Evolutionary conservation across 768 basidiomycete genomes (phyloP), one percentile per base, ranked within the genome.

Genomic region (Strobilomyces dryophilus): DNA sequence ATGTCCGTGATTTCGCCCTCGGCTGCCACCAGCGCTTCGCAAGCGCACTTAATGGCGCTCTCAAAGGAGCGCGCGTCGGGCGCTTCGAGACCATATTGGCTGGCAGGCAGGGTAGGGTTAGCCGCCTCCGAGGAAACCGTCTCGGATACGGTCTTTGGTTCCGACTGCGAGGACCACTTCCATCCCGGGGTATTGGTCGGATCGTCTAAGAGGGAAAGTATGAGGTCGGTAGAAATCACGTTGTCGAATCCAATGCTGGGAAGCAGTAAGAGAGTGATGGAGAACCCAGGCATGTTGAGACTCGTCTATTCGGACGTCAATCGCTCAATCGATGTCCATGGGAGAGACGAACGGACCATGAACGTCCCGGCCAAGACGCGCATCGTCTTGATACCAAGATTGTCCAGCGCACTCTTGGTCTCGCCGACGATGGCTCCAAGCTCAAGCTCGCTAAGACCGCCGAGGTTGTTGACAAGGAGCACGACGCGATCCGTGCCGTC

Each of bases 201-300:
- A 36, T 83, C 83, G 59, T 92, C 91, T 31, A 93, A 77, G 32
- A 90, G 79, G 20, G 81, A 80, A 17, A 92, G 75, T 45, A 92
- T 63, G 2, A 76, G 51, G 39, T 73, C 67, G 3, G 70, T 51
- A 7, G 71, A 61, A 8, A 79, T 74, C 1, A 73, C 69, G 35
- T 67, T 62, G 1, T 69, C 51, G 24, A 78, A 76, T 37, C 71
- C 56, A 42, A 71, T 45, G 29, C 71, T 64, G 0, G 93, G 89
- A 10, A 95, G 80, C 9, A 91, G 79, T 15, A 94, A 76, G 17
- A 93, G 76, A 1, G 91, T 89, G 54, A 95, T 73, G 15, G 91
- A 93, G 67, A 95, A 90, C 3, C 93, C 93, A 29, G 92, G 89
- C 89, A 94, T 93, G 70, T 92, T 94, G 58, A 95, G 78, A 52